Conservation (phyloP, 768 basidiomycete species). For the Russula compacta region DNA sequence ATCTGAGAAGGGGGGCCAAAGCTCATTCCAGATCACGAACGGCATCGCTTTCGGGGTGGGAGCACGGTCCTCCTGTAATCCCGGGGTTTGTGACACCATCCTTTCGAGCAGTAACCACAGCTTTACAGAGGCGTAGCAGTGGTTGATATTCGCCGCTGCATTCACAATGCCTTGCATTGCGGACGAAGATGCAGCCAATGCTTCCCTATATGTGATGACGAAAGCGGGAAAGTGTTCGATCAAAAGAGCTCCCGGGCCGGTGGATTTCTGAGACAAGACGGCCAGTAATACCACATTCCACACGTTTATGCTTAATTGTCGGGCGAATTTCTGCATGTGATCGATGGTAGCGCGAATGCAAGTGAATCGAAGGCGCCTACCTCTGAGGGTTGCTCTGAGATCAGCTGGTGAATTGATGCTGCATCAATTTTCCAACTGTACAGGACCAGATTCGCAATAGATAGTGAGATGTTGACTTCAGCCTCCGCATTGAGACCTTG, state of each 20-base stretch:
- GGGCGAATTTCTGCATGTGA: not conserved
- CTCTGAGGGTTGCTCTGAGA: constrained; percentile 26
- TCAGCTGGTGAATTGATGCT: constrained; percentile 32
- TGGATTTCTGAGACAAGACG: constrained; percentile 35
- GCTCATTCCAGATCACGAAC: constrained; percentile 58
- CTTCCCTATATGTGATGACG: constrained; percentile 35
- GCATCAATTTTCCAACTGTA: constrained; percentile 36
- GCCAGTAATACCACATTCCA: constrained; percentile 61
- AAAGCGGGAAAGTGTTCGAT: constrained; percentile 46
- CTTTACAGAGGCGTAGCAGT: constrained; percentile 60
- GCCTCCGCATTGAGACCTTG: constrained; percentile 35
- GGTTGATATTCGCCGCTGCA: constrained; percentile 45
- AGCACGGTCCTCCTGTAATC: constrained; percentile 5
- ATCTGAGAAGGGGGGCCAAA: constrained; percentile 63
- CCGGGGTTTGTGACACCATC: constrained; percentile 21
- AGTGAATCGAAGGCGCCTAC: not conserved
- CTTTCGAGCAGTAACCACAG: constrained; percentile 58
- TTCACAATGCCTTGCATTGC: constrained; percentile 34
- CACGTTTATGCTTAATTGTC: constrained; percentile 37
- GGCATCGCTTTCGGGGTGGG: constrained; percentile 22
- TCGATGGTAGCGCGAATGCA: not conserved
- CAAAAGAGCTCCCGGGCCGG: constrained; percentile 34
- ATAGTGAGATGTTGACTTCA: constrained; percentile 42
- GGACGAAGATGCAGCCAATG: constrained; percentile 26
- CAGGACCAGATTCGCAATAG: constrained; percentile 44